Conservation (phyloP, 495 filamentous ascomycete species). For the Penicillium dipodomyicola region DNA sequence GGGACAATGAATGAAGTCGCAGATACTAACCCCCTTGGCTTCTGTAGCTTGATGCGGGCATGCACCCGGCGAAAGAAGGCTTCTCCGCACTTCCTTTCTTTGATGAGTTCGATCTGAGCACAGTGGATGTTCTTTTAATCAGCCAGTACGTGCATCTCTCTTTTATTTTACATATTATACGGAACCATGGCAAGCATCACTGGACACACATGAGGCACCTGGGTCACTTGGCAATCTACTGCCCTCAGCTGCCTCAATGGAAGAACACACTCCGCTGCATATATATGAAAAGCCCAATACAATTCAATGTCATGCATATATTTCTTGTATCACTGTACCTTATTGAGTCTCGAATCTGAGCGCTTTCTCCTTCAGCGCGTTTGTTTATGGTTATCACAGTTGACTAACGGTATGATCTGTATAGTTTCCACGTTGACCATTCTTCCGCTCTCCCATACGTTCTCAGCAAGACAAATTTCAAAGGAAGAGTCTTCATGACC, state of each 20-base stretch:
- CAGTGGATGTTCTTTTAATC: conserved; percentile 92
- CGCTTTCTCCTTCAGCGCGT: not conserved
- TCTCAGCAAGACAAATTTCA: conserved; percentile 95
- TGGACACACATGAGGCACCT: conserved; percentile 6
- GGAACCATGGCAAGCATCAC: conserved; percentile 7
- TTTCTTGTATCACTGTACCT: conserved; percentile 27
- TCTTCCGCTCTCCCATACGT: conserved; percentile 95
- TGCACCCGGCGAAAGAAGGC: conserved; percentile 96
- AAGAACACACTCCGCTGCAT: conserved; percentile 17
- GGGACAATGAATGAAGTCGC: not conserved
- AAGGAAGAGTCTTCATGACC: conserved; percentile 96
- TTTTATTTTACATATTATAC: conserved; percentile 6
- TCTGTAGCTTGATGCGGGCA: conserved; percentile 84
- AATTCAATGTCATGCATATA: conserved; percentile 25
- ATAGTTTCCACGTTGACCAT: conserved; percentile 95
- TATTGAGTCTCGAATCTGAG: not conserved
- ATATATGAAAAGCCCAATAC: conserved; percentile 38
- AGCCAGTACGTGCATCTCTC: conserved; percentile 75
- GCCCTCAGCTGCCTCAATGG: not conserved
- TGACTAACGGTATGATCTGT: conserved; percentile 26
- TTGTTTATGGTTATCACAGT: conserved; percentile 1
- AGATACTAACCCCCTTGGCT: conserved; percentile 19
- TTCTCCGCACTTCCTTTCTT: conserved; percentile 93
- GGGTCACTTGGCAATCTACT: conserved; percentile 2
- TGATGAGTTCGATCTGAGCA: conserved; percentile 96